Base-by-base conservation (phyloP, 2,329 filamentous ascomycete genomes). In the Xylaria arbuscula region DNA sequence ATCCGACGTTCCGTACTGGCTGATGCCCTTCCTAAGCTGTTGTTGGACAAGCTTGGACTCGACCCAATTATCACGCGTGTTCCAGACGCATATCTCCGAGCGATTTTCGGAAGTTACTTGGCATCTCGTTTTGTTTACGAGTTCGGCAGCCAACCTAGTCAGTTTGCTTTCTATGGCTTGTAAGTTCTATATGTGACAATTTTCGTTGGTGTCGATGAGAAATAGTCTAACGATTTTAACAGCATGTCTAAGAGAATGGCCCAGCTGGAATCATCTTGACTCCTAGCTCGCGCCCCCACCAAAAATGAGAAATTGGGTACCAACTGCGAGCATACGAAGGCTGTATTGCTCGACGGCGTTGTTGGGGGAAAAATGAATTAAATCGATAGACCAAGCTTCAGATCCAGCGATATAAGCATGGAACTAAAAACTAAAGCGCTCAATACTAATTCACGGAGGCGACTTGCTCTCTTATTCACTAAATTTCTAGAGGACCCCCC, bases 131-230 rank as follows among this genome's bases (percentile, higher is more conserved):
- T 99, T 80, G 93, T 99, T 48, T 99, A 99, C 81, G 90, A 97
- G 80, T 96, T 95, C 79, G 96, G 96, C 76, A 94, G 94, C 79
- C 91, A 89, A 73, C 94, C 96, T 5, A 96, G 92, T 84, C 95
- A 98, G 77, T 98, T 99, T 84, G 94, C 95, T 47, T 99, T 99
- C 86, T 99, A 97, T 82, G 93, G 97, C 80, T 99, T 98, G 92
- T 94, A 84, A 89, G 92, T 91, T 68, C 32, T 22, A 36, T 40
- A 4, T 13, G 5, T 40, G 28, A 42, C 56, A 1, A 28, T 11
- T 22, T 34, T 13, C 13, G 13, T 56, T 45, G 8, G n/a, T 40
- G 57, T 60, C 7, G 32, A 15, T 32, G 13, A n/a, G 32, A 40
- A 24, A 3, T 13, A 62, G 60, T 40, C 80, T 84, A 80, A 83